Evolutionary conservation across 371 early-diverging fungal genomes (phyloP), one percentile per base, ranked within the genome.

Genomic region (Encephalitozoon intestinalis): DNA sequence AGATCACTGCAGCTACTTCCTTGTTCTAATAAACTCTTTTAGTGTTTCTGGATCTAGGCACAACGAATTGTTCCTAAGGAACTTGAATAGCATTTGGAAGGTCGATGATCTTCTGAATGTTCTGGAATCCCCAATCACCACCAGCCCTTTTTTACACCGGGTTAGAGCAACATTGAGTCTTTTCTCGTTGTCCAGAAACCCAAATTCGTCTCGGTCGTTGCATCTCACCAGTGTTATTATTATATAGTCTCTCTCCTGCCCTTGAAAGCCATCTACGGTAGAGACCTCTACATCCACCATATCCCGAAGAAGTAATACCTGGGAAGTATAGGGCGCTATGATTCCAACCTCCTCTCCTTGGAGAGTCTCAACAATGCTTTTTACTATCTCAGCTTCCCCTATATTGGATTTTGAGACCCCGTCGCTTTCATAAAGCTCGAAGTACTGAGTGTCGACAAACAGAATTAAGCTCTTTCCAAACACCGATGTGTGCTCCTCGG

Each of bases 251-350:
- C 92, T 92, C 77, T 97, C 97, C 84, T 95, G 94, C 9, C 97
- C 97, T 86, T 97, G 96, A 82, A 95, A 97, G n/a, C 95, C 94
- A 82, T 96, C 96, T 65, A 91, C 91, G 0, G 96, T 95, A 78
- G 92, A 92, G 73, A 95, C 90, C 77, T 94, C 92, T 12, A 95
- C 89, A 37, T 52, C 37, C 2, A 71, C 39, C 4, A 15, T 15
- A 5, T 39, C 26, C 11, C 21, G 43, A 15, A 76, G 26, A 18
- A 72, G 34, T 9, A 12, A 26, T 11, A 44, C 69, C 68, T 83
- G 84, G 39, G 74, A 73, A 4, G 77, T 71, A 67, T 83, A 83
- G 26, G 82, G 80, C 34, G 80, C 75, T 54, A 83, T 81, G 15
- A 81, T 68, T 23, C 82, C 84, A 7, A 83, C 73, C 25, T 53